phyloP scores from a whole-genome alignment of 2,329 filamentous ascomycete genomes.

The Sporothrix pseudoabietina region DNA sequence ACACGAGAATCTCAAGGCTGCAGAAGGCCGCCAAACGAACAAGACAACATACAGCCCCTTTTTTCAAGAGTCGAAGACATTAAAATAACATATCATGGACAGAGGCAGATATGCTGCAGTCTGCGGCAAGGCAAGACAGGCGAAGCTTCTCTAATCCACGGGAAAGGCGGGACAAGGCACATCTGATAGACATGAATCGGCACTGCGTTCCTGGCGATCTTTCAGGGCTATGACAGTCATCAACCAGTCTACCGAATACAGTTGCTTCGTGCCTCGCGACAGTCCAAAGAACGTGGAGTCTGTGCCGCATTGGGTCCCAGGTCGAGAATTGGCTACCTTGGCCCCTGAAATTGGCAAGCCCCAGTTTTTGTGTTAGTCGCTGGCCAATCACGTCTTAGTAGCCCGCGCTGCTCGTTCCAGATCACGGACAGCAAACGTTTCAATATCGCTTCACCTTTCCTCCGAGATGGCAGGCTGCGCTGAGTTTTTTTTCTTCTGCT shows the following conservation, averaged over 20 bases:
- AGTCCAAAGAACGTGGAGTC: not conserved
- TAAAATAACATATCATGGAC: not conserved
- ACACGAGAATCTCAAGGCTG: not conserved
- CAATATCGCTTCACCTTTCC: conserved; percentile 29
- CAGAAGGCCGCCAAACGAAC: not conserved
- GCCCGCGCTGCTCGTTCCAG: conserved; percentile 19
- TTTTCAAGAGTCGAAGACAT: not conserved
- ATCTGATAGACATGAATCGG: conserved; percentile 13
- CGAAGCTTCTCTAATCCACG: conserved; percentile 10
- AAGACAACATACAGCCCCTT: not conserved
- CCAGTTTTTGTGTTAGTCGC: not conserved
- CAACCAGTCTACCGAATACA: not conserved
- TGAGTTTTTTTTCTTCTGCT: not conserved
- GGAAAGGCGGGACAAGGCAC: not conserved
- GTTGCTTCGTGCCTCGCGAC: not conserved
- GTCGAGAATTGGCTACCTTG: not conserved
- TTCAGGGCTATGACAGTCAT: not conserved
- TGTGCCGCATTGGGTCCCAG: conserved; percentile 21
- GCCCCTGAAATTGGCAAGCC: not conserved
- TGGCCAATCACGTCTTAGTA: not conserved
- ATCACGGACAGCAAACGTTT: conserved; percentile 32
- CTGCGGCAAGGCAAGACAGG: not conserved
- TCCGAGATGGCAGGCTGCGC: not conserved
- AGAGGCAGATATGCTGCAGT: not conserved
- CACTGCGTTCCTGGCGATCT: not conserved